Conservation (phyloP, 148 eudicot genomes). For the Vaccinium vitisidaea region DNA sequence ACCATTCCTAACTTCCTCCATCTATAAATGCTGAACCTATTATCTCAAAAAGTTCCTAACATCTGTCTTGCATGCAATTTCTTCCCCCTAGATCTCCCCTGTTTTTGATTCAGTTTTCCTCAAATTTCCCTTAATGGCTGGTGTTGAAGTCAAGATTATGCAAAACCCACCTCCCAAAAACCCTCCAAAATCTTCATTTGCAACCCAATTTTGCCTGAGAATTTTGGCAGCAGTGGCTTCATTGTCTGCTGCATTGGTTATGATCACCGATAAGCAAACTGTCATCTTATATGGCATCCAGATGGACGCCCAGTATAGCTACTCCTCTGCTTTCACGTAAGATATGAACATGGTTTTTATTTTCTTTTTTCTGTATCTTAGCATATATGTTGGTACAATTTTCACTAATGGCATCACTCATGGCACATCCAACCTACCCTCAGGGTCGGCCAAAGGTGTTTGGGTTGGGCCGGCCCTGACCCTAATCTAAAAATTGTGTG, state of each 20-base stretch:
- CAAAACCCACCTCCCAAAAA: constrained; percentile 8
- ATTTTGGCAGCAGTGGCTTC: constrained; percentile 37
- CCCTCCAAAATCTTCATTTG: constrained; percentile 8
- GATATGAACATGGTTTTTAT: too few species aligned
- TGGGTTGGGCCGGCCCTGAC: too few species aligned
- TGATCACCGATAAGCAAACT: constrained; percentile 43
- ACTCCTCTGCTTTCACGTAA: constrained; percentile 64
- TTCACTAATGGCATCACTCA: too few species aligned
- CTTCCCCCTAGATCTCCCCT: neutral
- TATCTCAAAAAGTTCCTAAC: neutral
- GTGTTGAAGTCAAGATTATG: neutral
- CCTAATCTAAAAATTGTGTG: too few species aligned
- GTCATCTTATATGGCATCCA: constrained; percentile 34
- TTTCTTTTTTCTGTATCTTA: too few species aligned
- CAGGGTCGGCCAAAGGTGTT: too few species aligned
- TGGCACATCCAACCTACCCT: too few species aligned
- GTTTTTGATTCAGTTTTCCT: neutral
- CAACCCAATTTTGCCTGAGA: constrained; percentile 37
- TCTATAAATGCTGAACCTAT: neutral
- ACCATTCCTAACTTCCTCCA: neutral
- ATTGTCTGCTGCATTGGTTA: constrained; percentile 44
- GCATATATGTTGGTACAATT: too few species aligned
- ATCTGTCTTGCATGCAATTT: neutral
- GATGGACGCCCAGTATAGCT: constrained; percentile 55
- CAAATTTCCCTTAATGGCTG: constrained; percentile 6